Conservation (phyloP, 2,329 filamentous ascomycete species). For the Alternaria sp. region DNA sequence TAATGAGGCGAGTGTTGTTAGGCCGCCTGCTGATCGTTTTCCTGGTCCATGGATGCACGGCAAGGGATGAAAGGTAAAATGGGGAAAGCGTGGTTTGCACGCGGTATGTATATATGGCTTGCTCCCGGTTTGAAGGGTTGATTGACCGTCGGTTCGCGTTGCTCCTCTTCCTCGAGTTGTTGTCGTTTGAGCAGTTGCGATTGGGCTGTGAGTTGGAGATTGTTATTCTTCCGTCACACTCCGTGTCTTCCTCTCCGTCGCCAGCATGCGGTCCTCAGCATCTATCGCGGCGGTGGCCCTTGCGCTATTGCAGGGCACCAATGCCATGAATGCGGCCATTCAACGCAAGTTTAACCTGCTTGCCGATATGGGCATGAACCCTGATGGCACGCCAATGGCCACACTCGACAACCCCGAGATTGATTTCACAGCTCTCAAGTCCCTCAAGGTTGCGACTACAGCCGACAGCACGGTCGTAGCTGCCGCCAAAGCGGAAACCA, state of each 20-base stretch:
- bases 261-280: conserved; percentile 36
- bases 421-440: conserved; percentile 1
- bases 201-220: neutral
- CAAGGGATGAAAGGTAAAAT: neutral
- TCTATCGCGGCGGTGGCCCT: conserved; percentile 38
- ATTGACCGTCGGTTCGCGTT: neutral
- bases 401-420: neutral
- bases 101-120: conserved; percentile 1
- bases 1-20: neutral
- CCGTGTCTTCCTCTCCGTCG: neutral
- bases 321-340: conserved; percentile 34
- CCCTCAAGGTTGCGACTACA: conserved; percentile 13
- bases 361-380: conserved; percentile 46
- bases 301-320: conserved; percentile 31
- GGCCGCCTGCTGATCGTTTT: neutral
- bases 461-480: conserved; percentile 7
- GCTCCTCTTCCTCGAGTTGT: neutral
- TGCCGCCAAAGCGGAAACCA: conserved; percentile 5
- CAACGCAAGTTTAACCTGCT: conserved; percentile 34
- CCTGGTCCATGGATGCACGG: neutral
- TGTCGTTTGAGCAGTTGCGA: neutral
- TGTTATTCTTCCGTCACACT: neutral
- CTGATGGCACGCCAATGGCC: conserved; percentile 43
- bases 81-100: neutral
- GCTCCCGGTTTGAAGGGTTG: neutral